Evolutionary conservation across 2,329 filamentous ascomycete species (phyloP).

Genomic region (Claviceps sp.): DNA sequence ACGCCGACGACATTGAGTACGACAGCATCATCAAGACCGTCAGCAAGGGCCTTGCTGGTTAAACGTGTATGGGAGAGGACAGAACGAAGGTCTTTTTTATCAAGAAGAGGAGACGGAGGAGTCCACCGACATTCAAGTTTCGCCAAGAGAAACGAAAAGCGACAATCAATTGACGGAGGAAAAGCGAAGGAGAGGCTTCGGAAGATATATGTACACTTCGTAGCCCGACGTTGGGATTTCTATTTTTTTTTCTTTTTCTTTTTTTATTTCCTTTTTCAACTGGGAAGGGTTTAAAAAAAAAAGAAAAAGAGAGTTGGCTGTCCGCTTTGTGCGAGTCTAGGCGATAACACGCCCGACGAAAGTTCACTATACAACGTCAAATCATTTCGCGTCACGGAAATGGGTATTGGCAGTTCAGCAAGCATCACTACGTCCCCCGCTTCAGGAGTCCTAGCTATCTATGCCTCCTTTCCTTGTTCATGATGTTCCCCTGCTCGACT

Average conservation of each 20-base stretch:
- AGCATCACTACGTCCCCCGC: neutral
- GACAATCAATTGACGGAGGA: neutral
- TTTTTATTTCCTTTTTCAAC: constrained; percentile 1
- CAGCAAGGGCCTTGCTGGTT: constrained; percentile 46
- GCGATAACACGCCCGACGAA: neutral
- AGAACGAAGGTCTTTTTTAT: neutral
- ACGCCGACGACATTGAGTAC: constrained; percentile 69
- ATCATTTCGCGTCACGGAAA: neutral
- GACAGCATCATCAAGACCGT: constrained; percentile 54
- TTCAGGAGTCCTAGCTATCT: too few species aligned
- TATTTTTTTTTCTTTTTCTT: constrained; percentile 3
- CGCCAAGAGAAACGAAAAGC: neutral
- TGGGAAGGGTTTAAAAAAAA: neutral
- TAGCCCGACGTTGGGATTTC: constrained; percentile 2
- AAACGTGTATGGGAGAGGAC: constrained; percentile 11
- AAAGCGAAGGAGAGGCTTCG: neutral
- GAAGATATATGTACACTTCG: constrained; percentile 2
- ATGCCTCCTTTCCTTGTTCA: constrained; percentile 4
- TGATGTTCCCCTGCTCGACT: constrained; percentile 26
- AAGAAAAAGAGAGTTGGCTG: neutral
- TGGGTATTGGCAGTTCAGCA: neutral
- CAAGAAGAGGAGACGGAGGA: neutral
- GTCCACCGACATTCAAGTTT: neutral
- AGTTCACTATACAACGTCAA: neutral
- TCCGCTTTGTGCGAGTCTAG: neutral